These are phyloP conservation scores for Trichophyton benhamiae DNA, from an alignment of 2,329 filamentous ascomycete species.

Conservation along the genomic window DNA sequence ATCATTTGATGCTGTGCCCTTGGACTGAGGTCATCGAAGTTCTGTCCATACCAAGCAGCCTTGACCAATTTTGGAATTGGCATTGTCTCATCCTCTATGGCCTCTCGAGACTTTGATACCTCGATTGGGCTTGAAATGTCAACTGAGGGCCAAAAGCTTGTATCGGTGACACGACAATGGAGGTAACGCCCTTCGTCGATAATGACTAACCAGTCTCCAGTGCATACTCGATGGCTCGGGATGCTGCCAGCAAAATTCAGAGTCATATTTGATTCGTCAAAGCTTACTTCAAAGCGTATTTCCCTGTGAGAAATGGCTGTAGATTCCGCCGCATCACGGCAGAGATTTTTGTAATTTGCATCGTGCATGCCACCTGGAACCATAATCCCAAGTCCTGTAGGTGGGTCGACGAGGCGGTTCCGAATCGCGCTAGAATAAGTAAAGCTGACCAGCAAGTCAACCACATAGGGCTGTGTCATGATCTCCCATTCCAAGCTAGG, in stretches of 20 bases:
- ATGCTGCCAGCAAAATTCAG: slow-evolving; percentile 17
- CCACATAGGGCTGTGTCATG: slow-evolving; percentile 61
- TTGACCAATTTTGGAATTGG: slow-evolving; percentile 9
- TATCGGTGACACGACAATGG: slow-evolving; percentile 42
- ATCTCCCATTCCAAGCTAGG: slow-evolving; percentile 80
- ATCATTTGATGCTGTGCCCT: slow-evolving; percentile 23
- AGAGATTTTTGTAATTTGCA: background rate
- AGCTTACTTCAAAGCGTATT: slow-evolving; percentile 14
- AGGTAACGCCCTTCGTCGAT: slow-evolving; percentile 17
- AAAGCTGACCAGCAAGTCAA: slow-evolving; percentile 73
- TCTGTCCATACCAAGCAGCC: slow-evolving; percentile 24
- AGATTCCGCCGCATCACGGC: background rate
- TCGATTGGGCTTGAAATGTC: slow-evolving; percentile 22
- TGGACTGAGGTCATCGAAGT: slow-evolving; percentile 29
- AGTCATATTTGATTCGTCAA: slow-evolving; percentile 28
- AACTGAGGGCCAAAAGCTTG: slow-evolving; percentile 34
- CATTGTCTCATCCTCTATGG: background rate
- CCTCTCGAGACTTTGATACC: background rate
- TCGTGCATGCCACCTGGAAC: slow-evolving; percentile 7
- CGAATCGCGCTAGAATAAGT: slow-evolving; percentile 51
- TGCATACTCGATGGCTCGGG: slow-evolving; percentile 22
- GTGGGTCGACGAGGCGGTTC: slow-evolving; percentile 40
- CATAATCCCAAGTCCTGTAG: slow-evolving; percentile 43
- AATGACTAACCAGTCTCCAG: slow-evolving; percentile 44
- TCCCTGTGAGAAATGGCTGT: background rate